A percentile compares a stretch with the other conserved stretches of the same genome.
Evolutionary conservation across 805 yeast genomes (phyloP).

Genomic region (Candida sakaeoensis): DNA sequence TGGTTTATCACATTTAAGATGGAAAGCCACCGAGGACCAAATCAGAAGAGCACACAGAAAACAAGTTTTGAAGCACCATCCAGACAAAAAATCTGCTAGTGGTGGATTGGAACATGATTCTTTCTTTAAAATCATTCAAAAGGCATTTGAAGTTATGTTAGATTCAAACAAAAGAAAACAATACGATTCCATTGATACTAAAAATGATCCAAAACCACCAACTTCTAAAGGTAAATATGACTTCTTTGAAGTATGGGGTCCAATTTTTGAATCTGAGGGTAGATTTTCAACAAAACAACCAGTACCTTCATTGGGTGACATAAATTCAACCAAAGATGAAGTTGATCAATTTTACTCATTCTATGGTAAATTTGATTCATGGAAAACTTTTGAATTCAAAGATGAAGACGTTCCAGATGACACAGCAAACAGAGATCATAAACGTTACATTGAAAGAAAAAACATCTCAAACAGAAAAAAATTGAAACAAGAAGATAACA

Average conservation of each 20-base stretch:
- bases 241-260: conserved; percentile 89
- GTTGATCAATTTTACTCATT: conserved; percentile 88
- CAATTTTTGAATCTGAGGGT: conserved; percentile 84
- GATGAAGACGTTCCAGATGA: conserved; percentile 99
- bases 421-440: conserved; percentile 98
- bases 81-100: conserved; percentile 92
- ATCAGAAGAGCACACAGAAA: conserved; percentile 95
- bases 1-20: conserved; percentile 88
- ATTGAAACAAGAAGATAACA: conserved; percentile 96
- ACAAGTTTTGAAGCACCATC: conserved; percentile 95
- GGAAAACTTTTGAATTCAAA: conserved; percentile 97
- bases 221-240: conserved; percentile 62
- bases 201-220: conserved; percentile 83
- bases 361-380: conserved; percentile 94
- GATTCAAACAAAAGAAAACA: conserved; percentile 87
- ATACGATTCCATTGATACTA: conserved; percentile 91
- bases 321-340: conserved; percentile 65
- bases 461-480: conserved; percentile 95
- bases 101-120: conserved; percentile 92
- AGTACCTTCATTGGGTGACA: conserved; percentile 75
- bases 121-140: conserved; percentile 96
- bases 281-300: conserved; percentile 92
- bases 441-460: conserved; percentile 97
- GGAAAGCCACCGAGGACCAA: conserved; percentile 87
- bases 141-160: conserved; percentile 86